These are phyloP conservation scores for Fraxinus sp. DNA, from an alignment of 305 asterid genomes.

Conservation along the genomic window DNA sequence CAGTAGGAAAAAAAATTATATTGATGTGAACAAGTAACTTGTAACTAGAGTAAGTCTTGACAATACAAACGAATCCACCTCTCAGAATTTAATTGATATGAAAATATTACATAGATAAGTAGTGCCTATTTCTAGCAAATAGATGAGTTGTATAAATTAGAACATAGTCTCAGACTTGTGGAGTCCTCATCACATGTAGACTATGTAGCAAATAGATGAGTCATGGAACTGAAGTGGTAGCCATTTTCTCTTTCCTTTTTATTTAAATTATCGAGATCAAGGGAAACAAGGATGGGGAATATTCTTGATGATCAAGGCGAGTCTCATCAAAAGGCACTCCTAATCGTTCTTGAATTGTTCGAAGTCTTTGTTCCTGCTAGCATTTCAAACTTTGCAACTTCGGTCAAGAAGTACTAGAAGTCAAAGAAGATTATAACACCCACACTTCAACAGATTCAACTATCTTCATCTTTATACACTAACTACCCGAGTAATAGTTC, in stretches of 20 bases:
- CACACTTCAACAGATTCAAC: not conserved
- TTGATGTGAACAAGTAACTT: conserved; percentile 12
- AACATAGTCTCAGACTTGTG: not conserved
- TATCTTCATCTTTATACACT: not conserved
- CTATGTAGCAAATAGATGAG: not conserved
- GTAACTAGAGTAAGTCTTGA: not conserved
- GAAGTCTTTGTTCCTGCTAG: conserved; percentile 76
- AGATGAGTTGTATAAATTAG: not conserved
- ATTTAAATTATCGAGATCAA: not conserved
- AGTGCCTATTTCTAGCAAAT: not conserved
- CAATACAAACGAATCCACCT: not conserved
- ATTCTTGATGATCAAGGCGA: conserved; percentile 71
- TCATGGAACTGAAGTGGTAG: not conserved
- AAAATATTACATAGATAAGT: not conserved
- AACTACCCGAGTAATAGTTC: not conserved
- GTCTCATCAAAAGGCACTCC: conserved; percentile 81
- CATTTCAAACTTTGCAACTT: conserved; percentile 15
- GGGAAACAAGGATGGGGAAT: conserved; percentile 10
- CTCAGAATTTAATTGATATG: not conserved
- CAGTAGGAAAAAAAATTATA: conserved; percentile 24
- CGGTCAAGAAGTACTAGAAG: conserved; percentile 10
- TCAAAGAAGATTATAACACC: not conserved
- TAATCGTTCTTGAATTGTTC: conserved; percentile 64
- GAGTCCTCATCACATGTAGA: not conserved
- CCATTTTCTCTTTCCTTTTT: not conserved